Conservation (phyloP, 2,329 filamentous ascomycete species). For the Cladosporium sp. region DNA sequence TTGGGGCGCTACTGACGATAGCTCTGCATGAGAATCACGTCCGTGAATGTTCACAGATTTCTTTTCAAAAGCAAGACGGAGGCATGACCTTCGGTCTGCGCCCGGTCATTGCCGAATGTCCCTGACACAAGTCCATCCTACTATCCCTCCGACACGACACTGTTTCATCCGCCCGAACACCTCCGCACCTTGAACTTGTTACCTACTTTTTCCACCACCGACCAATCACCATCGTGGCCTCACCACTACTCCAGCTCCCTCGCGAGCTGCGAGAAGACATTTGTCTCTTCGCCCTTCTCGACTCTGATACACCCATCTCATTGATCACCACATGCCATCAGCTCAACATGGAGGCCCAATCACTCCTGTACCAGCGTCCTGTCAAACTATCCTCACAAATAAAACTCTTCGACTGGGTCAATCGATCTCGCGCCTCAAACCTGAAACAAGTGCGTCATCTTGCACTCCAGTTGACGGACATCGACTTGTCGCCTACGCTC, state of each 20-base stretch:
- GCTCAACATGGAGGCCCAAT: slow-evolving; percentile 23
- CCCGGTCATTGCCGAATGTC: slow-evolving; percentile 9
- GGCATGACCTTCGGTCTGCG: neutral
- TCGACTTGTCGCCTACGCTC: slow-evolving; percentile 23
- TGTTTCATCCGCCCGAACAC: neutral
- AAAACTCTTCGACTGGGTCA: slow-evolving; percentile 26
- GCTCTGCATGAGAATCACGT: slow-evolving; percentile 1
- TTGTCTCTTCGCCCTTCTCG: slow-evolving; percentile 6
- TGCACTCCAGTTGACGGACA: slow-evolving; percentile 23
- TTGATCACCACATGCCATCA: slow-evolving; percentile 19
- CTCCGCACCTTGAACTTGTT: neutral
- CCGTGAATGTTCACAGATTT: neutral
- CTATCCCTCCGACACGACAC: neutral
- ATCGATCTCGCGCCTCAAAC: slow-evolving; percentile 17
- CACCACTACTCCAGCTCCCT: slow-evolving; percentile 12
- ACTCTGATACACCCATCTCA: neutral
- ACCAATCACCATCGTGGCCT: slow-evolving; percentile 9
- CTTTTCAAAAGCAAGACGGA: neutral
- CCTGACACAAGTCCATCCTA: neutral
- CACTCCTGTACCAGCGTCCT: slow-evolving; percentile 21
- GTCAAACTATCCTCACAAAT: slow-evolving; percentile 24
- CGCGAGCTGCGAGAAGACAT: slow-evolving; percentile 15
- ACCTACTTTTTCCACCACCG: neutral
- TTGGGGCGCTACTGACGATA: slow-evolving; percentile 6
- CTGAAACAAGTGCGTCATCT: slow-evolving; percentile 22